phyloP scores from a whole-genome alignment of 768 basidiomycete genomes.

The Amanita pseudoporphyria region DNA sequence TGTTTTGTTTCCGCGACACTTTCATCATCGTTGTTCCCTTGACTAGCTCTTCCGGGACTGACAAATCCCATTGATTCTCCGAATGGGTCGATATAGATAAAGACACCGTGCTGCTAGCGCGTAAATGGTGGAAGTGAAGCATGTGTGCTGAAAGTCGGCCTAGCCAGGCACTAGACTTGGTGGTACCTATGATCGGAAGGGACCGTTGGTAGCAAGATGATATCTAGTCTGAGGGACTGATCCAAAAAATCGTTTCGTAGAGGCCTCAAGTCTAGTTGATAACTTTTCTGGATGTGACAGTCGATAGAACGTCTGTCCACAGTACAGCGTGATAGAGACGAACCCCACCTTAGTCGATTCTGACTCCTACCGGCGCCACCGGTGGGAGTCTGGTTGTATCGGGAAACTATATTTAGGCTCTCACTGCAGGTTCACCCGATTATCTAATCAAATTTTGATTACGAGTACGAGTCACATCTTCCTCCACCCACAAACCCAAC shows the following conservation, averaged over 20 bases:
- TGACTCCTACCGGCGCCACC: too few species aligned
- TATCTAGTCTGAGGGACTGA: neutral
- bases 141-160: neutral
- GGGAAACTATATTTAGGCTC: neutral
- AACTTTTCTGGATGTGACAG: too few species aligned
- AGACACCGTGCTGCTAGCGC: neutral
- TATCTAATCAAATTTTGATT: neutral
- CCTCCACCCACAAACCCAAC: too few species aligned
- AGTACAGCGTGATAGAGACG: too few species aligned
- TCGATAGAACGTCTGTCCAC: too few species aligned
- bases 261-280: too few species aligned
- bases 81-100: conserved; percentile 9
- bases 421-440: neutral
- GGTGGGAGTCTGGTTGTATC: too few species aligned
- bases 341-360: too few species aligned
- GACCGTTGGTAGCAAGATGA: neutral
- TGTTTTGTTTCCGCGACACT: conserved; percentile 69
- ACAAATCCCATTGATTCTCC: conserved; percentile 14
- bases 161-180: neutral
- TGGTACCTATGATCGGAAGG: neutral
- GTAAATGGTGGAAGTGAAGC: neutral
- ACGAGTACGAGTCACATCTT: too few species aligned
- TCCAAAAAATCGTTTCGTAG: too few species aligned
- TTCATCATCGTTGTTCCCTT: conserved; percentile 73
- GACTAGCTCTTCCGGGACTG: conserved; percentile 49